Base-by-base conservation (phyloP, 768 basidiomycete genomes). In the Trichaptum fuscoviolaceum region DNA sequence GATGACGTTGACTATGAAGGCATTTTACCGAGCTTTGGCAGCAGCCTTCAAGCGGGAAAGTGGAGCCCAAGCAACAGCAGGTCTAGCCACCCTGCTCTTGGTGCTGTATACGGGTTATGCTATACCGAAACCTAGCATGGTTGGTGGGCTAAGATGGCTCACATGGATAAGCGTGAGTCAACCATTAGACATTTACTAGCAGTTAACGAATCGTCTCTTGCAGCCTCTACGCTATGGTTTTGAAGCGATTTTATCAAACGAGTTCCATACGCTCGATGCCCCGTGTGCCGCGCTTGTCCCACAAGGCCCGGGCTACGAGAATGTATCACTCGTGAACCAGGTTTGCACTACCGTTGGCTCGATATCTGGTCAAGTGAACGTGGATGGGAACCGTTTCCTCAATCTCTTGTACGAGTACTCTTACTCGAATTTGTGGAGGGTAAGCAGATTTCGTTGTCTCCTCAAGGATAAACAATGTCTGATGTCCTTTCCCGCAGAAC, bases 11-110 rank as follows among this genome's bases (percentile, higher is more conserved):
- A 76, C 87, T 7, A 89, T 93, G 84, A 89, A 88, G 74, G 87
- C 85, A 0, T 87, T 88, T 81, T 95, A 93, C 82, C 82, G 92
- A 30, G 80, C 81, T 0, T 71, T 91, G 15, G 87, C 88, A 0
- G 86, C 90, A 0, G 80, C 80, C 4, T 87, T 89, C 72, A 80
- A 80, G 58, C 78, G 81, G 8, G 83, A 85, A 63, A 85, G 88
- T 0, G 83, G 86, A 0, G 88, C 89, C 8, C 87, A 88, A 70
- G 82, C 87, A 10, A 68, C 89, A 10, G 85, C 83, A 7, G 87
- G 84, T 61, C 70, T 82, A 65, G 64, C 75, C 65, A 73, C 80
- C 64, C 73, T 68, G 74, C 74, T 63, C 75, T 79, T 70, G 76
- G 75, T 76, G 64, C 78, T 78, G 73, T 73, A 75, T 70, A 77